Percentiles rank a stretch among this genome's conserved stretches.
Evolutionary conservation across 495 filamentous ascomycete genomes (phyloP).

Genomic region (Neurospora sp.): DNA sequence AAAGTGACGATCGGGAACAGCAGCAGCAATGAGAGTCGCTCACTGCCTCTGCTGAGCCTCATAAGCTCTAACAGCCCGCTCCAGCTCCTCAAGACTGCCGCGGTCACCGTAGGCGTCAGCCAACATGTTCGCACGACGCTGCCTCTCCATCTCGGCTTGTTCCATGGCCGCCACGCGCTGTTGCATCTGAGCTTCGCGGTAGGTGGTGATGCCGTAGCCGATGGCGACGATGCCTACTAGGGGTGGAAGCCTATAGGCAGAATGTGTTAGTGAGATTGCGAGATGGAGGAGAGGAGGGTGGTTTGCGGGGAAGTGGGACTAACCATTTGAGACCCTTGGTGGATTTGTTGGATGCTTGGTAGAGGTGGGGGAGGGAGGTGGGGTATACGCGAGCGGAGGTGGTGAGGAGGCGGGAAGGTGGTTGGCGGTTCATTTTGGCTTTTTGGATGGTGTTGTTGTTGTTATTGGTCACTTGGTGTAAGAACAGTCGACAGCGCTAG

Average conservation of each 20-base stretch:
- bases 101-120: constrained; percentile 53
- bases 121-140: constrained; percentile 17
- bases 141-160: constrained; percentile 14
- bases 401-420: constrained; percentile 23
- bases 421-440: constrained; percentile 19
- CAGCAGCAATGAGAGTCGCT: not conserved
- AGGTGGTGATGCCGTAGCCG: constrained; percentile 31
- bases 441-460: not conserved
- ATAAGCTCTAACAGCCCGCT: constrained; percentile 48
- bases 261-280: constrained; percentile 1
- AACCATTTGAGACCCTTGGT: constrained; percentile 29
- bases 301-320: not conserved
- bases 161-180: constrained; percentile 13
- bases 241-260: constrained; percentile 23
- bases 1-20: no score
- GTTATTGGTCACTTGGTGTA: not conserved
- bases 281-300: not conserved
- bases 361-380: constrained; percentile 29
- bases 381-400: constrained; percentile 35
- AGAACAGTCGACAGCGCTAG: not conserved
- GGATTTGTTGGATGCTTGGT: constrained; percentile 15
- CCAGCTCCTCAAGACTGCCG: constrained; percentile 43
- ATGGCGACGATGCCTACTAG: constrained; percentile 29
- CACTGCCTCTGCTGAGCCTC: constrained; percentile 21
- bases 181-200: constrained; percentile 18